Conservation (phyloP, 768 basidiomycete genomes). For the Tricholoma terreum region DNA sequence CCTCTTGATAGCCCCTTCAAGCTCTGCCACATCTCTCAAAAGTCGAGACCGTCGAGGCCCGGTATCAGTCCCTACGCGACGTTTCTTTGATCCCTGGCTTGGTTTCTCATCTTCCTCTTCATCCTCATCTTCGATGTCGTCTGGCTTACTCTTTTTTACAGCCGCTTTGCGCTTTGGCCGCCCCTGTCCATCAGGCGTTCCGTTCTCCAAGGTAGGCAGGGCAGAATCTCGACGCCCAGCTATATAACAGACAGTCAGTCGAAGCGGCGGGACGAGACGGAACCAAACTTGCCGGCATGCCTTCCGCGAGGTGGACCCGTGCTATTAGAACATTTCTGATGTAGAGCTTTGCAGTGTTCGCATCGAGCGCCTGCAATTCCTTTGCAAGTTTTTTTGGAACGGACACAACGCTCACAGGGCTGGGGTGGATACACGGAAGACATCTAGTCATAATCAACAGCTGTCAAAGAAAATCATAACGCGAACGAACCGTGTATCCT, state of each 20-base stretch:
- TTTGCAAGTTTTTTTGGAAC: constrained; percentile 40
- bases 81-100: constrained; percentile 33
- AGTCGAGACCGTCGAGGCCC: constrained; percentile 27
- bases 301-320: constrained; percentile 41
- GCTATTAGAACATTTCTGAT: constrained; percentile 47
- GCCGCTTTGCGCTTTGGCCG: constrained; percentile 25
- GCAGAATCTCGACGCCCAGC: constrained; percentile 9
- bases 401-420: constrained; percentile 44
- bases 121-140: constrained; percentile 34
- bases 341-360: constrained; percentile 44
- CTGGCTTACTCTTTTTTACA: constrained; percentile 28
- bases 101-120: constrained; percentile 32
- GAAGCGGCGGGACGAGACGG: not conserved
- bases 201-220: constrained; percentile 5
- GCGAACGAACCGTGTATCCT: constrained; percentile 21
- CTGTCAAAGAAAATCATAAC: not conserved
- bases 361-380: constrained; percentile 43
- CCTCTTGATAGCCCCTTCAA: constrained; percentile 34
- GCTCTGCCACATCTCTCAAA: constrained; percentile 31
- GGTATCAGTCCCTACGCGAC: constrained; percentile 19
- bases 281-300: constrained; percentile 31
- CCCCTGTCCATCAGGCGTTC: constrained; percentile 10
- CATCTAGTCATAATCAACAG: constrained; percentile 11
- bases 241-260: constrained; percentile 5
- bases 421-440: constrained; percentile 33